phyloP scores from a whole-genome alignment of 805 yeast species.

The Pichia phayaonensis region DNA sequence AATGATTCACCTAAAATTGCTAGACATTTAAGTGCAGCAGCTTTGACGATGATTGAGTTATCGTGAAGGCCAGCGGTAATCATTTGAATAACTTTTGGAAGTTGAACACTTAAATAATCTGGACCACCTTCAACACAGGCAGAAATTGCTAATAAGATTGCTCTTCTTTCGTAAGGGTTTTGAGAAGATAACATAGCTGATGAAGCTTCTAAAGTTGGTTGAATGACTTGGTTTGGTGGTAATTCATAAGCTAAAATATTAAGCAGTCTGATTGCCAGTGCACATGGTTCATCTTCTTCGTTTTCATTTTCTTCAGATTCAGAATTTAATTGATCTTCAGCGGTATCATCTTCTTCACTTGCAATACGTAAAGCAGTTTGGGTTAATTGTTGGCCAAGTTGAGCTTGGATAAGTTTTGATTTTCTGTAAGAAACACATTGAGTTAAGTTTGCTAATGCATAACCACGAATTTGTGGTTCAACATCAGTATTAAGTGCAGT shows the following conservation, averaged over 20 bases:
- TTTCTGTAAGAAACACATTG: slow-evolving; percentile 75
- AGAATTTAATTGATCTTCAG: slow-evolving; percentile 62
- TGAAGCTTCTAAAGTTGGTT: slow-evolving; percentile 64
- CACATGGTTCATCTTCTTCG: slow-evolving; percentile 76
- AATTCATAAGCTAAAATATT: slow-evolving; percentile 73
- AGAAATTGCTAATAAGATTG: slow-evolving; percentile 74
- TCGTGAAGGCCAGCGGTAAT: slow-evolving; percentile 74
- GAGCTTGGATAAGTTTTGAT: slow-evolving; percentile 68
- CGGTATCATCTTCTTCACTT: slow-evolving; percentile 73
- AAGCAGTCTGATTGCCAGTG: slow-evolving; percentile 72
- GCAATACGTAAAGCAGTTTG: slow-evolving; percentile 68
- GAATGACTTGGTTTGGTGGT: slow-evolving; percentile 89
- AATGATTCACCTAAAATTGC: slow-evolving; percentile 74
- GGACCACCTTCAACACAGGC: slow-evolving; percentile 90
- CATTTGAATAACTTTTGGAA: slow-evolving; percentile 64
- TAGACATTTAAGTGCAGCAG: slow-evolving; percentile 79
- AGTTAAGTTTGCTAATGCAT: slow-evolving; percentile 77
- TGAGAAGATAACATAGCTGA: slow-evolving; percentile 49
- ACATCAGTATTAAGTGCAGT: slow-evolving; percentile 57
- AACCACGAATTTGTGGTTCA: slow-evolving; percentile 77
- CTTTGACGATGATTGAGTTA: slow-evolving; percentile 62
- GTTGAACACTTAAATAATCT: slow-evolving; percentile 73
- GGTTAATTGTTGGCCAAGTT: slow-evolving; percentile 77
- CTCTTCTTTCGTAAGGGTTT: slow-evolving; percentile 78
- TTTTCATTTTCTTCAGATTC: slow-evolving; percentile 90